Base-by-base conservation (phyloP, 2,329 filamentous ascomycete genomes). In the Monosporascus sp. region DNA sequence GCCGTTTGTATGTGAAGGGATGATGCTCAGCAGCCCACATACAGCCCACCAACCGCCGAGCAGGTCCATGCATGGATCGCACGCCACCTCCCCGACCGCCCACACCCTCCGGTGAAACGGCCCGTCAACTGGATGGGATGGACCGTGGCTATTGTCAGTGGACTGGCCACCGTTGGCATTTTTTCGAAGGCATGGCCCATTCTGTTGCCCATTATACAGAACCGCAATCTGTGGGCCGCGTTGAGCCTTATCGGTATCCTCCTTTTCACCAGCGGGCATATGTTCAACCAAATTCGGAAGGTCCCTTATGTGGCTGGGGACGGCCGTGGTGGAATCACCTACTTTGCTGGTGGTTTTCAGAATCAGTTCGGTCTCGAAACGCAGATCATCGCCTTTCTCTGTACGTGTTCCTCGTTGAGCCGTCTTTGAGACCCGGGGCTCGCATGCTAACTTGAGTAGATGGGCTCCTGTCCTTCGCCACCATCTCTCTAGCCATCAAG, bases 211-310 rank as follows among this genome's bases (percentile, higher is more conserved):
- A 66, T 97, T 55, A 70, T 97, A 37, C 89, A 91, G 71, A 97
- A 88, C 77, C 88, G 93, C 62, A 97, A 96, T 65, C 74, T 97
- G 18, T 99, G 94, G 94, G 92, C 93, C 24, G 90, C 89, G 22
- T 73, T 95, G 65, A 96, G 89, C 71, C 77, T 99, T 61, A 91
- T 97, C 65, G 79, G 86, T 15, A 92, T 99, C 58, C 81, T 99
- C 43, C 78, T 97, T 54, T 99, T 97, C 74, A 97, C 88, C 47
- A 94, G 89, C 63, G 95, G 94, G 39, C 92, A 97, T 74, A 99
- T 99, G 95, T 99, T 95, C 81, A 99, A 97, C 72, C 92, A 97
- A 68, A 99, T 99, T 67, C 85, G 95, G 63, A 93, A 94, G 70
- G 90, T 95, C 3, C 94, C 94, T 3, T 99, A 99, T 64, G 90